phyloP scores from a whole-genome alignment of 2,329 filamentous ascomycete genomes.

The Chrysosporium keratinophilum region DNA sequence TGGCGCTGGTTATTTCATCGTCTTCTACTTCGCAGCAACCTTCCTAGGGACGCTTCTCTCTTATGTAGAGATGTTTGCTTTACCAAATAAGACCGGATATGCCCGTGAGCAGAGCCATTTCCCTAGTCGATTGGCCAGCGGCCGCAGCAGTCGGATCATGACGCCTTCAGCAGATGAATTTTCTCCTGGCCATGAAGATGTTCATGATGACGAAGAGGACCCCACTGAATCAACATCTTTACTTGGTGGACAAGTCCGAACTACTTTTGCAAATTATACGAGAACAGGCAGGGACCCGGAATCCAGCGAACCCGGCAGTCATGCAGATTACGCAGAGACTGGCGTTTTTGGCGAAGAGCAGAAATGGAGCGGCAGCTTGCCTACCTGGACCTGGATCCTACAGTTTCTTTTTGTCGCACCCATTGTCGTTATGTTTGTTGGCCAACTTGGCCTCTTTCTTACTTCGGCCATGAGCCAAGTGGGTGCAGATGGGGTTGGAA shows the following conservation, averaged over 20 bases:
- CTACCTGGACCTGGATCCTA: conserved; percentile 75
- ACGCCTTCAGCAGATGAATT: conserved; percentile 34
- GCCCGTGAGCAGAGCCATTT: conserved; percentile 47
- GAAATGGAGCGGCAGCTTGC: conserved; percentile 68
- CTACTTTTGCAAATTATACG: conserved; percentile 48
- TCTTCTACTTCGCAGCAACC: conserved; percentile 66
- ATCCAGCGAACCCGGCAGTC: conserved; percentile 21
- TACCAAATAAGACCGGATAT: conserved; percentile 62
- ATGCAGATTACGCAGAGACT: conserved; percentile 23
- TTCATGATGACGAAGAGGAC: conserved; percentile 32
- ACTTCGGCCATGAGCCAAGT: conserved; percentile 69
- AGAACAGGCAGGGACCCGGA: conserved; percentile 26
- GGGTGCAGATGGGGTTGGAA: conserved; percentile 66
- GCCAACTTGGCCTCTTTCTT: conserved; percentile 63
- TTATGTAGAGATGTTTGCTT: conserved; percentile 67
- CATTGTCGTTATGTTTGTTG: conserved; percentile 64
- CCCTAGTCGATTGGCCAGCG: conserved; percentile 16
- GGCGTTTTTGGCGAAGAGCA: conserved; percentile 62
- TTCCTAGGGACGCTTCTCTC: conserved; percentile 66
- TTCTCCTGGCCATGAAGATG: conserved; percentile 21
- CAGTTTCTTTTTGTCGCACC: conserved; percentile 75
- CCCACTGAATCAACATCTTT: conserved; percentile 49
- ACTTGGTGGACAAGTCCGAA: conserved; percentile 40
- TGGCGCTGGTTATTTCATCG: conserved; percentile 66
- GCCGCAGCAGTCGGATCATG: conserved; percentile 35